These are phyloP conservation scores for Cornus controversa DNA, from an alignment of 148 eudicot genomes.

Conservation along the genomic window DNA sequence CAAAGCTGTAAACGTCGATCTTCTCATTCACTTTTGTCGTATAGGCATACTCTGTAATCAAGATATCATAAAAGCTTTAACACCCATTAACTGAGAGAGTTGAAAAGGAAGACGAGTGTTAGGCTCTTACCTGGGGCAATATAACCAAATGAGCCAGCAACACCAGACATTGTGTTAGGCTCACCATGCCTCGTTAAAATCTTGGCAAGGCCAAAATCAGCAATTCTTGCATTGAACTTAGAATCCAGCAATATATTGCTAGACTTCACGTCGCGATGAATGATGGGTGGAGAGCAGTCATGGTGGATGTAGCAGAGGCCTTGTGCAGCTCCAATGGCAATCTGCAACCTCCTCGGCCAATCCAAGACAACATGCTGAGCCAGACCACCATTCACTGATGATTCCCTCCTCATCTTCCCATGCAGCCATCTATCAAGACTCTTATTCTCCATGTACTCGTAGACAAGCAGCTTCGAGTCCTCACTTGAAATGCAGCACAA, in stretches of 20 bases:
- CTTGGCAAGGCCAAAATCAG: conserved; percentile 74
- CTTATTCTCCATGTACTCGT: conserved; percentile 71
- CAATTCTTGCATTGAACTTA: conserved; percentile 58
- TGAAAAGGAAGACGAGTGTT: not conserved
- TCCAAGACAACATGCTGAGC: conserved; percentile 31
- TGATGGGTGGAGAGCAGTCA: conserved; percentile 60
- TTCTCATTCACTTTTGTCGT: conserved; percentile 54
- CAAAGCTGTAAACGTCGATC: conserved; percentile 62
- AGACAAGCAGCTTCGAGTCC: conserved; percentile 57
- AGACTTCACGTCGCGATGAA: conserved; percentile 73
- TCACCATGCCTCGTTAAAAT: conserved; percentile 41
- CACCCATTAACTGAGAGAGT: not conserved
- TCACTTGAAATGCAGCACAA: conserved; percentile 71
- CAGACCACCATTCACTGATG: conserved; percentile 14
- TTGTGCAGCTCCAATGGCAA: conserved; percentile 70
- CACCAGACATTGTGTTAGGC: conserved; percentile 52
- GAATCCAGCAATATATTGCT: conserved; percentile 74
- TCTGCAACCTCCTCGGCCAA: conserved; percentile 61
- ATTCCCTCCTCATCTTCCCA: conserved; percentile 20
- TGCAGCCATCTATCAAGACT: conserved; percentile 76
- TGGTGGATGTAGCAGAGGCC: conserved; percentile 77
- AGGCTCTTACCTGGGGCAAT: conserved; percentile 35
- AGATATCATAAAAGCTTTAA: not conserved
- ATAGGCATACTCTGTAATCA: conserved; percentile 43
- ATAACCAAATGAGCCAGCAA: conserved; percentile 81